Conservation (phyloP, 805 yeast genomes). For the Hemisphaericaspora nanyangensis region DNA sequence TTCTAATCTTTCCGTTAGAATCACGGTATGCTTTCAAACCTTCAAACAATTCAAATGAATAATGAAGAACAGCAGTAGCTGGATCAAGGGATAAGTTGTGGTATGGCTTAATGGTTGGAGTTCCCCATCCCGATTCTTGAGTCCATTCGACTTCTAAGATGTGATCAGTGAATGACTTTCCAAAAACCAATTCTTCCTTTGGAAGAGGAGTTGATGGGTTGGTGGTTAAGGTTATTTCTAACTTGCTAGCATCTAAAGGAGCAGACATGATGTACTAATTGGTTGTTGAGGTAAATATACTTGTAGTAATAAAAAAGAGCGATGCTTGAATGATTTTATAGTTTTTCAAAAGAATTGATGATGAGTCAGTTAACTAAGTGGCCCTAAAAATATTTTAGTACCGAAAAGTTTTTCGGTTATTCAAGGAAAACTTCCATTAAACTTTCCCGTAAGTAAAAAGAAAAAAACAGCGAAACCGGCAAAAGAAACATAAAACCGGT, state of each 20-base stretch:
- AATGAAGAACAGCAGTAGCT: conserved; percentile 86
- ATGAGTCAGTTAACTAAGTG: not conserved
- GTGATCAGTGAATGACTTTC: conserved; percentile 72
- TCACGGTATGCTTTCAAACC: conserved; percentile 90
- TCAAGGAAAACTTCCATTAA: not conserved
- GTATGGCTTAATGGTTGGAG: conserved; percentile 87
- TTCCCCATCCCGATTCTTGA: conserved; percentile 72
- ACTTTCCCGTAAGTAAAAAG: not conserved
- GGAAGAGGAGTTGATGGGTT: conserved; percentile 34
- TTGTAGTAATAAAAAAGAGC: not conserved
- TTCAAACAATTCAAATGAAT: conserved; percentile 92
- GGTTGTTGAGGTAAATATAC: not conserved
- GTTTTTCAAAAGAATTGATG: not conserved
- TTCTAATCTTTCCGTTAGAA: conserved; percentile 58
- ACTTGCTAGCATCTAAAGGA: conserved; percentile 36
- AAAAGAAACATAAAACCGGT: too few species aligned
- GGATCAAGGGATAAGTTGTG: conserved; percentile 78
- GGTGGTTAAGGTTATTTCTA: conserved; percentile 33
- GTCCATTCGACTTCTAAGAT: conserved; percentile 88
- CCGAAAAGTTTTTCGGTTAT: not conserved
- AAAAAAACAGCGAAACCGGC: not conserved
- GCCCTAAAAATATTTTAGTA: not conserved
- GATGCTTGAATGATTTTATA: too few species aligned
- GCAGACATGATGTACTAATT: conserved; percentile 9
- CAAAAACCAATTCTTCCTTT: conserved; percentile 39